Conservation (phyloP, 2,329 filamentous ascomycete genomes). For the Diplodia mutila region DNA sequence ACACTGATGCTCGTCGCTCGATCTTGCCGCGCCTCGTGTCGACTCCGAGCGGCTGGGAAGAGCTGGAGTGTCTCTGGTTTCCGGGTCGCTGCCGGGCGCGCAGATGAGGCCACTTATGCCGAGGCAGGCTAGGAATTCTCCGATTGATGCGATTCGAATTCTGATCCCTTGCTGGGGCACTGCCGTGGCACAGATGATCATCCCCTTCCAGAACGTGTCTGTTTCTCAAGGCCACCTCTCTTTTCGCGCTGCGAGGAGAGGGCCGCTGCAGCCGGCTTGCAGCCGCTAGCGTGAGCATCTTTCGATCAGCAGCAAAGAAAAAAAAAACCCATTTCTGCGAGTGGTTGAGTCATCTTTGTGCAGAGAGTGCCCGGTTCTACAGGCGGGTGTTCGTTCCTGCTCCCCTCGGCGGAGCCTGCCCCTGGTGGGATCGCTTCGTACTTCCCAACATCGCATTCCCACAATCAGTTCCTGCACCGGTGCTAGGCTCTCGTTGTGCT, state of each 20-base stretch:
- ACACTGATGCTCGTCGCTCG: background rate
- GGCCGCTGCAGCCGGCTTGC: background rate
- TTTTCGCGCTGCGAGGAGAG: background rate
- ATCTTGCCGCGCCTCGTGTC: background rate
- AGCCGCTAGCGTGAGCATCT: background rate
- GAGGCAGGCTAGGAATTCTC: background rate
- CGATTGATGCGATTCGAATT: background rate
- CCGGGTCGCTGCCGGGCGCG: background rate
- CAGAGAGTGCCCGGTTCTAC: too few species aligned
- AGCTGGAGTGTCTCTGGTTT: background rate
- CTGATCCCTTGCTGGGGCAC: background rate
- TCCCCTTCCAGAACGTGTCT: conserved; percentile 4
- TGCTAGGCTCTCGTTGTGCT: background rate
- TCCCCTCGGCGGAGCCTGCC: background rate
- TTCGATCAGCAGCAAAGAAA: background rate
- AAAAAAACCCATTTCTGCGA: background rate
- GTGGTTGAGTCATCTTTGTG: background rate
- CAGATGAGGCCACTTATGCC: background rate
- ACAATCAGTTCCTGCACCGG: background rate
- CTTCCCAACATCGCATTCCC: background rate
- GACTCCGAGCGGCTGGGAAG: background rate
- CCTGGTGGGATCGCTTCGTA: background rate
- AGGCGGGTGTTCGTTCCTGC: background rate
- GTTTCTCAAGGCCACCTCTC: background rate
- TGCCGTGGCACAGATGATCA: conserved; percentile 7